A percentile compares a stretch with the other conserved stretches of the same genome.
Evolutionary conservation across 148 eudicot genomes (phyloP).

Genomic region (Rhododendron henanense): DNA sequence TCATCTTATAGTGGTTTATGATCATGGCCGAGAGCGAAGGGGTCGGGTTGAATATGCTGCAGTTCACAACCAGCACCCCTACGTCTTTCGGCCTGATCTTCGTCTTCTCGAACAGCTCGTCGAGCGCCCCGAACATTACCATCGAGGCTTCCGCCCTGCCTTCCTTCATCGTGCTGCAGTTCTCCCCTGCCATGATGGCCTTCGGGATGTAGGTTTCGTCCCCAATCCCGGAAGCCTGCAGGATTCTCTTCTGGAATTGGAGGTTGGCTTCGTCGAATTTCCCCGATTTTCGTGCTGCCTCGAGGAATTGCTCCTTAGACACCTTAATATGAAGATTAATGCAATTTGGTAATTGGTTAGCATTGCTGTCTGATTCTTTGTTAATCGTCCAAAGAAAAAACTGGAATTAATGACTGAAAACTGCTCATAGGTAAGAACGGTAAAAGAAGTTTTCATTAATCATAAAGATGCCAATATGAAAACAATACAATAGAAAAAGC

Average conservation of each 20-base stretch:
- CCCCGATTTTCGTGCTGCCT: conserved; percentile 71
- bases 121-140: conserved; percentile 92
- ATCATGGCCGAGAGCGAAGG: conserved; percentile 97
- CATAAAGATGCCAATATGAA: too few species aligned
- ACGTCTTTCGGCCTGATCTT: conserved; percentile 72
- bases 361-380: too few species aligned
- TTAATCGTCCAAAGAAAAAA: too few species aligned
- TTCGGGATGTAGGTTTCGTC: conserved; percentile 86
- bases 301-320: conserved; percentile 67
- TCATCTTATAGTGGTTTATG: conserved; percentile 92
- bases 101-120: conserved; percentile 83
- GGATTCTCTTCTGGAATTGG: conserved; percentile 58
- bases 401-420: too few species aligned
- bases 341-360: not conserved
- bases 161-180: conserved; percentile 74
- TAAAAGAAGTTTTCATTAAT: too few species aligned
- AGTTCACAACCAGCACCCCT: conserved; percentile 87
- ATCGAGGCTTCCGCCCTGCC: conserved; percentile 80
- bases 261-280: conserved; percentile 74
- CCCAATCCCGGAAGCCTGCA: conserved; percentile 73
- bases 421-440: too few species aligned
- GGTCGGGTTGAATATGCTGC: conserved; percentile 97
- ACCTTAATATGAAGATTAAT: conserved; percentile 14
- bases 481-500: too few species aligned
- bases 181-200: conserved; percentile 45